These are phyloP conservation scores for Thamnidium elegans DNA, from an alignment of 192 early-diverging fungal species.

Conservation along the genomic window DNA sequence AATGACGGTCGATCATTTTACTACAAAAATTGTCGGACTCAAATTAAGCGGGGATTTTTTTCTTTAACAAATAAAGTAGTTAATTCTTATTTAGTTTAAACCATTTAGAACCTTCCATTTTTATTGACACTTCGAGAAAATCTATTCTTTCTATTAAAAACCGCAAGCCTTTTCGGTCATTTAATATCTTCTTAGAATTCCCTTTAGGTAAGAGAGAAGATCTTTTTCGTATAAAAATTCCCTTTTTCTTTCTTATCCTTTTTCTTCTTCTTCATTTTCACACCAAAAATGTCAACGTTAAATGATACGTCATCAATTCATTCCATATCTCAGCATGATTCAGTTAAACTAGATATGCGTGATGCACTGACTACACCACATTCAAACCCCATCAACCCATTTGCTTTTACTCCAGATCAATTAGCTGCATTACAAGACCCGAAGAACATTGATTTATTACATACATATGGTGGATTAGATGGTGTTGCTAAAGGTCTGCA, in stretches of 20 bases:
- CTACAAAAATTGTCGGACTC: too few relatives aligned
- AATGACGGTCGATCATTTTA: too few relatives aligned
- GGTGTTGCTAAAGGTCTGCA: conserved; percentile 51
- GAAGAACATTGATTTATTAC: conserved; percentile 48
- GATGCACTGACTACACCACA: conserved; percentile 32
- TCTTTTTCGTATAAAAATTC: not conserved
- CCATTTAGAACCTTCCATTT: not conserved
- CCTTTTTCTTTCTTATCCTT: conserved; percentile 2
- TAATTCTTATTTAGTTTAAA: too few relatives aligned
- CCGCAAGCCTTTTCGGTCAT: too few relatives aligned
- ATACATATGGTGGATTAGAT: conserved; percentile 45
- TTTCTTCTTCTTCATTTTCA: not conserved
- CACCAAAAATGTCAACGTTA: not conserved
- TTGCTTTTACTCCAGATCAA: conserved; percentile 51
- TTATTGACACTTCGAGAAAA: not conserved
- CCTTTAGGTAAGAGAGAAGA: not conserved
- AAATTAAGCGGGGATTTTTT: too few relatives aligned
- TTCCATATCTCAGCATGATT: not conserved
- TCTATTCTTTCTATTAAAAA: too few relatives aligned
- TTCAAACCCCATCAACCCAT: conserved; percentile 42
- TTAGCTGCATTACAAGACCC: conserved; percentile 54
- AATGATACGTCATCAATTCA: not conserved
- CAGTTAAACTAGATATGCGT: conserved; percentile 20
- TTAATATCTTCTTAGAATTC: too few relatives aligned
- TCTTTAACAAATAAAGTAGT: too few relatives aligned